These are phyloP conservation scores for Rhizopus arrhizus DNA, from an alignment of 371 early-diverging fungal genomes.

Conservation along the genomic window DNA sequence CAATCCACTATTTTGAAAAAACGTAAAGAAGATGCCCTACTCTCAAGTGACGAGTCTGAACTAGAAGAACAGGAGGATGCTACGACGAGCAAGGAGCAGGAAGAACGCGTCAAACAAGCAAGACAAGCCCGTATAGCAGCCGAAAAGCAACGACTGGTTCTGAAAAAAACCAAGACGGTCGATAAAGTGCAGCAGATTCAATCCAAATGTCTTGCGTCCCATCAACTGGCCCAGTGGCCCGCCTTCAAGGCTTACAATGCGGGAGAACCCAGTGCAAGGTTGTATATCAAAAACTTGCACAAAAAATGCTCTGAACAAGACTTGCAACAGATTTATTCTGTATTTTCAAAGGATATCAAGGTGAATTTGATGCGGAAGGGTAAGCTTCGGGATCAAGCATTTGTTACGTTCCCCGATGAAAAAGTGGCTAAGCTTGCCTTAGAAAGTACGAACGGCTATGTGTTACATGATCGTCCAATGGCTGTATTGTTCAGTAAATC, in stretches of 20 bases:
- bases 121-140: constrained; percentile 26
- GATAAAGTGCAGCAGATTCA: constrained; percentile 4
- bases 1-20: constrained; percentile 34
- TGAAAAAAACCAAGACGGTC: constrained; percentile 5
- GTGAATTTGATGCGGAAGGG: constrained; percentile 43
- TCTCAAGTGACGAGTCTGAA: constrained; percentile 64
- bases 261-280: constrained; percentile 29
- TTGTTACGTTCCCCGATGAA: constrained; percentile 31
- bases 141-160: constrained; percentile 26
- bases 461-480: constrained; percentile 40
- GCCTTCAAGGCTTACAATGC: constrained; percentile 38
- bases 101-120: constrained; percentile 28
- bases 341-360: constrained; percentile 25
- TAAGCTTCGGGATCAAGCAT: constrained; percentile 45
- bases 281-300: constrained; percentile 47
- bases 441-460: constrained; percentile 35
- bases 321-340: constrained; percentile 29
- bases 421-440: constrained; percentile 32
- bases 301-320: constrained; percentile 39
- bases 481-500: constrained; percentile 28
- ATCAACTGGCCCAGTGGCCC: constrained; percentile 26
- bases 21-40: constrained; percentile 42
- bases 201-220: constrained; percentile 15
- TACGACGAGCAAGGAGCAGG: constrained; percentile 13
- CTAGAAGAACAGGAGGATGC: constrained; percentile 37